Evolutionary conservation across 441 rosid genomes (phyloP), one percentile per base, ranked within the genome.

Genomic region (Gossypium lobatum): DNA sequence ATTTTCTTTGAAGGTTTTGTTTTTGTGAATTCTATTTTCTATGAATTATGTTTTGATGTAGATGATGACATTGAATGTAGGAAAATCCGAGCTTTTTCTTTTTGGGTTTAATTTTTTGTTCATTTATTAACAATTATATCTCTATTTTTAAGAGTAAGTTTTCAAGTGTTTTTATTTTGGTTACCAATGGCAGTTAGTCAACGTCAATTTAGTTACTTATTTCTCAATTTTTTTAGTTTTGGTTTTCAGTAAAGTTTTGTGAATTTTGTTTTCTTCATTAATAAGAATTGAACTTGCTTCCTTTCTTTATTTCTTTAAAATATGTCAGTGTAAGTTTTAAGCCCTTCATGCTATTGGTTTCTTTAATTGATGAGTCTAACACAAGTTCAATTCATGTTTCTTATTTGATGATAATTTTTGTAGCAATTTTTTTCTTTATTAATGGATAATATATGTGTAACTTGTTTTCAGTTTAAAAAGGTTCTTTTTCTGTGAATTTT

Each of bases 211-310:
- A 55, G 60, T 55, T 18, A 20, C 26, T 55, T 20, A 18, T 55
- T 55, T 55, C 60, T 55, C 7, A 9, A 20, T 55, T 55, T 55
- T 55, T 45, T 69, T 42, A 54, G 61, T 55, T 64, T 73, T 45
- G 57, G 55, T 25, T 55, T 8, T 71, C 31, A 10, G 11, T 14
- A 4, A 21, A 57, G 31, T 57, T 55, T 57, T 11, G 2, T 57
- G 64, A 34, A 37, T 7, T 20, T 65, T 21, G 3, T 10, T 31
- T n/a, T 7, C 31, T 16, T 16, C 9, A 18, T 20, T 17, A 18
- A 18, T 6, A 54, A 54, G 59, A 54, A 18, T 17, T 4, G 37
- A 31, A 31, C 11, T 17, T 17, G 46, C 18, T 54, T 54, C 18
- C 7, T 20, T 18, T 54, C 25, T 54, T 18, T n/a, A 0, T 62